Base-by-base conservation (phyloP, 2,329 filamentous ascomycete genomes). In the Arachnopeziza araneosa region DNA sequence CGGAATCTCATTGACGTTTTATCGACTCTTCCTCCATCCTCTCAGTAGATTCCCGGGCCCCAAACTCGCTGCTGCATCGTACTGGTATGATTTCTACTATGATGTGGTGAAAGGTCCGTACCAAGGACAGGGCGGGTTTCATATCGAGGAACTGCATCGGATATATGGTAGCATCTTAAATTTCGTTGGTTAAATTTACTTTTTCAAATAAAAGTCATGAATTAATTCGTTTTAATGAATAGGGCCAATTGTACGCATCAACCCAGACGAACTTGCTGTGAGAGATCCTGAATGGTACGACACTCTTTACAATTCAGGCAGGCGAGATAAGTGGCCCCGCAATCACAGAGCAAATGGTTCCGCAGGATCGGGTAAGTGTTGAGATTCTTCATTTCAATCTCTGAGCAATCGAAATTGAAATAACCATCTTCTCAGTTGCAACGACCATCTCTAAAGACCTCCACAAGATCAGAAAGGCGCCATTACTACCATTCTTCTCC, bases 111-210 rank as follows among this genome's bases (percentile, higher is more conserved):
- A 54, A 24, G 24, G 23, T n/a, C n/a, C n/a, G n/a, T n/a, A n/a
- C n/a, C n/a, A 19, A 19, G 60, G 63, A 12, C 48, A 54, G 52
- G 77, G 59, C 76, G 71, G 9, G 12, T 76, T 73, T 64, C 73
- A 77, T 59, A 76, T 79, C 48, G 68, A 72, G 53, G 71, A 76
- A 56, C 66, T 79, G 67, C 77, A 79, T 64, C 66, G 74, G 48
- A 64, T 69, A 60, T 79, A 78, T 61, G 77, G 77, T 53, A 57
- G 24, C 36, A n/a, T 23, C 21, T 9, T 1, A 12, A 44, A 19
- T 9, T 4, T n/a, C 52, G 24, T 12, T 12, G 12, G 32, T 8
- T n/a, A 24, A 30, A 9, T 5, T n/a, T 48, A 49, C 21, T 57
- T 1, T n/a, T 19, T 32, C n/a, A 17, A 9, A 1, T 22, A 57